A percentile compares a stretch with the other conserved stretches of the same genome.
Conservation (phyloP, 345 rosid species). For the Boechera retrofracta region DNA sequence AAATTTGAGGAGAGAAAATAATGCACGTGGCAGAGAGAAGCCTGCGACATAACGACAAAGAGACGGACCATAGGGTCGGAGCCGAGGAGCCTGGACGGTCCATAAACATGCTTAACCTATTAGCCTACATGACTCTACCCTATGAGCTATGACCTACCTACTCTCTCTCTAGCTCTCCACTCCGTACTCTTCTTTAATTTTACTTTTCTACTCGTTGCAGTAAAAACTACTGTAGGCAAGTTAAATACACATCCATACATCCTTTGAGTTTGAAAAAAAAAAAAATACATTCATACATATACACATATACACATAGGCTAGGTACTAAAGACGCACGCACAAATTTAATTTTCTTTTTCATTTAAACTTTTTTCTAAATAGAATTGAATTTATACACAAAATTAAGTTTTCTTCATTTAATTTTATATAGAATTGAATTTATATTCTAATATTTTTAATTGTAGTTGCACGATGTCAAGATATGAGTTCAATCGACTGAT, state of each 20-base stretch:
- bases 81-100: slow-evolving; percentile 50
- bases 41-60: slow-evolving; percentile 48
- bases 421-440: neutral
- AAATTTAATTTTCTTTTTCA: neutral
- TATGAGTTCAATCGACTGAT: neutral
- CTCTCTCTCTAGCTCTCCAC: slow-evolving; percentile 42
- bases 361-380: neutral
- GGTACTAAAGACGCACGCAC: slow-evolving; percentile 4
- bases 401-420: neutral
- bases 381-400: neutral
- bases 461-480: neutral
- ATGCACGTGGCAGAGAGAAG: slow-evolving; percentile 45
- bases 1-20: slow-evolving; percentile 35
- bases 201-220: slow-evolving; percentile 44
- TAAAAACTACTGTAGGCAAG: slow-evolving; percentile 27
- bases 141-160: slow-evolving; percentile 36
- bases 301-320: neutral
- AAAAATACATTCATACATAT: neutral
- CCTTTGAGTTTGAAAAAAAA: neutral
- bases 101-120: slow-evolving; percentile 48
- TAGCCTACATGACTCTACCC: slow-evolving; percentile 38
- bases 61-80: slow-evolving; percentile 50
- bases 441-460: neutral
- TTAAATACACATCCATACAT: slow-evolving; percentile 4
- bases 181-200: slow-evolving; percentile 45